These are phyloP conservation scores for Penicillium canariense DNA, from an alignment of 495 filamentous ascomycete species.

Conservation along the genomic window DNA sequence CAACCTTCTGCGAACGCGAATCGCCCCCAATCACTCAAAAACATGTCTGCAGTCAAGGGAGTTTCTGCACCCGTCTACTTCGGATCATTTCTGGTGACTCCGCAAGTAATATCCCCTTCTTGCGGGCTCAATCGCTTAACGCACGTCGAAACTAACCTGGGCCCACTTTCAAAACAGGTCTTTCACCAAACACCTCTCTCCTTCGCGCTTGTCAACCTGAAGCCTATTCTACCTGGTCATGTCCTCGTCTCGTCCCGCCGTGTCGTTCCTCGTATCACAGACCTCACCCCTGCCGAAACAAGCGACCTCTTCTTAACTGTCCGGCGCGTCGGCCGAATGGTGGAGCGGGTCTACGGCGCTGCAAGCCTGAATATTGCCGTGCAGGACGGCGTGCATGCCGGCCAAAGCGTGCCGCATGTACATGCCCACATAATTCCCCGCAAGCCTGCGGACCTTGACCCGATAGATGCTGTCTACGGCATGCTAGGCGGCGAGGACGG, in stretches of 20 bases:
- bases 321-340: conserved; percentile 73
- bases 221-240: conserved; percentile 91
- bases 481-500: conserved; percentile 82
- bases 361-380: conserved; percentile 83
- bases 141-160: conserved; percentile 1
- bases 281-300: conserved; percentile 71
- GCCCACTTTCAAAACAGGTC: conserved; percentile 50
- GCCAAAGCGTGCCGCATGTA: conserved; percentile 87
- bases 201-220: conserved; percentile 90
- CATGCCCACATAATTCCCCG: conserved; percentile 94
- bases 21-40: background rate
- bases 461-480: conserved; percentile 69
- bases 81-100: conserved; percentile 46
- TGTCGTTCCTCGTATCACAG: conserved; percentile 66
- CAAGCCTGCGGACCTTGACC: conserved; percentile 55
- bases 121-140: background rate
- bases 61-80: conserved; percentile 40
- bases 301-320: conserved; percentile 83
- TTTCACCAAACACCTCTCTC: conserved; percentile 78
- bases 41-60: conserved; percentile 30
- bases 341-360: conserved; percentile 68
- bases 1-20: background rate
- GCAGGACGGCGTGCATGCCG: conserved; percentile 85
- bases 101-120: conserved; percentile 32
- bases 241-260: conserved; percentile 68